phyloP scores from a whole-genome alignment of 2,329 filamentous ascomycete species.

The Aschersonia sp. region DNA sequence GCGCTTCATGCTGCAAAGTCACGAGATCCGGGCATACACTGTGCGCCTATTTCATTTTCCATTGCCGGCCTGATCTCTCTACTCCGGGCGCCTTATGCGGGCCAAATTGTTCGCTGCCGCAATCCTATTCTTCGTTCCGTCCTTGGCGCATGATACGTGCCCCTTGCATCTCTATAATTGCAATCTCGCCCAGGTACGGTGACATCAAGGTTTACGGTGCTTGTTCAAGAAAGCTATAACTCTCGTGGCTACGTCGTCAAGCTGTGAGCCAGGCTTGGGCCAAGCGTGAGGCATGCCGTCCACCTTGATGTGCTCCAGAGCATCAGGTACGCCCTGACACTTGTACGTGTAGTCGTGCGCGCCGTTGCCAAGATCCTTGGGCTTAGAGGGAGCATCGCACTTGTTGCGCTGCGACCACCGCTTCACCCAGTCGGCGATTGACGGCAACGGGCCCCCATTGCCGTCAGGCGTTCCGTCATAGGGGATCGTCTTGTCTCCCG shows the following conservation, averaged over 20 bases:
- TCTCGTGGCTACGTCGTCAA: slow-evolving; percentile 2
- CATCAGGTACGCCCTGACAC: slow-evolving; percentile 5
- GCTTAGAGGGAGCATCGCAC: slow-evolving; percentile 2
- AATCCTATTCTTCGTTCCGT: neutral
- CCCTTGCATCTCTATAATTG: neutral
- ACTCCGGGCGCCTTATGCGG: too few species aligned
- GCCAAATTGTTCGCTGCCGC: neutral
- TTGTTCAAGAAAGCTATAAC: slow-evolving; percentile 5
- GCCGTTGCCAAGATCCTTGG: slow-evolving; percentile 2
- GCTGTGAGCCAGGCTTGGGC: slow-evolving; percentile 3
- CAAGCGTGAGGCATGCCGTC: slow-evolving; percentile 7
- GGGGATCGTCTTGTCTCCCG: slow-evolving; percentile 26
- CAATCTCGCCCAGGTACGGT: neutral
- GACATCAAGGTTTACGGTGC: slow-evolving; percentile 1
- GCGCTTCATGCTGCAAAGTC: too few species aligned
- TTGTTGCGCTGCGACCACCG: slow-evolving; percentile 20
- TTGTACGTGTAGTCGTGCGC: slow-evolving; percentile 6
- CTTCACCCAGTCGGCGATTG: slow-evolving; percentile 23
- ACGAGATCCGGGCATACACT: too few species aligned
- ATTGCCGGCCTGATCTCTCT: too few species aligned
- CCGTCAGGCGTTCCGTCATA: slow-evolving; percentile 24
- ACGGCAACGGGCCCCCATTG: slow-evolving; percentile 25
- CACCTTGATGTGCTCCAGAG: slow-evolving; percentile 8
- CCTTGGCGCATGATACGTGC: neutral
- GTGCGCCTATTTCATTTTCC: too few species aligned